Percentiles rank a stretch among this genome's conserved stretches.
phyloP scores from a whole-genome alignment of 2,329 filamentous ascomycete species.

The Cladobotryum protrusum region DNA sequence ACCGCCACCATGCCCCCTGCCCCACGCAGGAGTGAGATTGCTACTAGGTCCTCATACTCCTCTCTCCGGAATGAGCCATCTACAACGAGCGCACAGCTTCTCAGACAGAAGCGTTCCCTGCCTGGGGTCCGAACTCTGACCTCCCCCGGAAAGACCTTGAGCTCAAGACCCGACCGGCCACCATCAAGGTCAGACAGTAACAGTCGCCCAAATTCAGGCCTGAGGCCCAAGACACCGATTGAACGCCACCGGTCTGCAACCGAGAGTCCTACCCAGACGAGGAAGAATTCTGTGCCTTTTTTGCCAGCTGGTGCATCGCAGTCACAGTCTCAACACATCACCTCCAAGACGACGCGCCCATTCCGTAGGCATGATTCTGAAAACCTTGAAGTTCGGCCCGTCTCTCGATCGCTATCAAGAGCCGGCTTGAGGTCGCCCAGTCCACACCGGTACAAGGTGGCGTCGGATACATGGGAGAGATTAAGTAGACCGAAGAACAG shows the following conservation, averaged over 20 bases:
- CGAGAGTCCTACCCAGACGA: conserved; percentile 46
- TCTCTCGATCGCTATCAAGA: conserved; percentile 52
- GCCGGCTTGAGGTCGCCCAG: conserved; percentile 55
- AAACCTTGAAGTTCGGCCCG: conserved; percentile 52
- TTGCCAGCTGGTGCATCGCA: conserved; percentile 69
- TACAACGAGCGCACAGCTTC: conserved; percentile 59
- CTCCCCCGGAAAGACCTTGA: conserved; percentile 44
- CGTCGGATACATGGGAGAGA: conserved; percentile 55
- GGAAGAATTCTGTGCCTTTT: conserved; percentile 65
- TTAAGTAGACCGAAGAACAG: conserved; percentile 60
- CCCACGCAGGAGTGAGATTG: conserved; percentile 55
- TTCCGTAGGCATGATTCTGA: conserved; percentile 83
- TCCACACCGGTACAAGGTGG: conserved; percentile 41
- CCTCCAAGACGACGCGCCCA: conserved; percentile 61
- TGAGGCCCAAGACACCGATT: conserved; percentile 65
- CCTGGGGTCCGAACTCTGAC: conserved; percentile 51
- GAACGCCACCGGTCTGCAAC: conserved; percentile 48
- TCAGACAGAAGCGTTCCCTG: conserved; percentile 60
- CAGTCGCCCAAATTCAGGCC: conserved; percentile 42
- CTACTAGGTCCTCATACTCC: conserved; percentile 47
- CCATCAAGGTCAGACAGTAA: conserved; percentile 50
- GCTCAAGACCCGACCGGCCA: conserved; percentile 49
- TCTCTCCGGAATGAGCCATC: conserved; percentile 53
- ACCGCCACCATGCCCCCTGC: conserved; percentile 54
- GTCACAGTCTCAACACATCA: conserved; percentile 71